Conservation (phyloP, 1,284 basidiomycete species). For the Microbotryum silenes-acaulis region DNA sequence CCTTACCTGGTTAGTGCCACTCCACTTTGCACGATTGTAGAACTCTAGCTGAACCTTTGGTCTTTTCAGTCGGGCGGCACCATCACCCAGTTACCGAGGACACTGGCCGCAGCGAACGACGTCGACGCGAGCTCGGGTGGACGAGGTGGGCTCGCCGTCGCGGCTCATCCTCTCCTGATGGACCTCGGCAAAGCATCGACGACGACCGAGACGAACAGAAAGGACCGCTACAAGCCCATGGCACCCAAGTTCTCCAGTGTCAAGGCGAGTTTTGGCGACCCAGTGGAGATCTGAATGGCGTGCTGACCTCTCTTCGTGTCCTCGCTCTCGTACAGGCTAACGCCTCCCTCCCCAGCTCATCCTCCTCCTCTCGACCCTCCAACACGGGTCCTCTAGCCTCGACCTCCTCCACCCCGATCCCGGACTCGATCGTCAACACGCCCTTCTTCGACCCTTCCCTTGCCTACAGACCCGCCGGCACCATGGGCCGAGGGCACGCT, state of each 20-base stretch:
- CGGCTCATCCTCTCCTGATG: conserved; percentile 76
- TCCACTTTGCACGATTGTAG: background rate
- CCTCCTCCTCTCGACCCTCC: conserved; percentile 35
- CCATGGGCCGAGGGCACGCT: conserved; percentile 37
- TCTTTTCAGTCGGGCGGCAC: background rate
- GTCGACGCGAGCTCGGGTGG: conserved; percentile 50
- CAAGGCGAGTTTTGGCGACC: conserved; percentile 49
- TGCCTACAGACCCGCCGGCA: conserved; percentile 34
- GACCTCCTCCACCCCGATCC: conserved; percentile 48
- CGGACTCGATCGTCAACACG: conserved; percentile 27
- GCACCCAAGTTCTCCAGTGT: conserved; percentile 93
- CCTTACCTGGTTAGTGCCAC: conserved; percentile 59
- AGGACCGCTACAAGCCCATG: conserved; percentile 90
- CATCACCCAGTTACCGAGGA: conserved; percentile 9
- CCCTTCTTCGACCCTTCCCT: conserved; percentile 39
- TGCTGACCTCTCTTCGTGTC: background rate
- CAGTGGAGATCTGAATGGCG: background rate
- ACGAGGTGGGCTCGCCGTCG: conserved; percentile 76
- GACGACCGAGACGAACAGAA: conserved; percentile 48
- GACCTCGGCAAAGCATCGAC: conserved; percentile 41
- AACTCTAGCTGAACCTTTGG: conserved; percentile 1
- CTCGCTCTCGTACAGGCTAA: conserved; percentile 51
- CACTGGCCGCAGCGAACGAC: conserved; percentile 21
- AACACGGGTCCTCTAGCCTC: conserved; percentile 49
- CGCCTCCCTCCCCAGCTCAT: conserved; percentile 48